Conservation (phyloP, 805 yeast species). For the Starmera quercuum region DNA sequence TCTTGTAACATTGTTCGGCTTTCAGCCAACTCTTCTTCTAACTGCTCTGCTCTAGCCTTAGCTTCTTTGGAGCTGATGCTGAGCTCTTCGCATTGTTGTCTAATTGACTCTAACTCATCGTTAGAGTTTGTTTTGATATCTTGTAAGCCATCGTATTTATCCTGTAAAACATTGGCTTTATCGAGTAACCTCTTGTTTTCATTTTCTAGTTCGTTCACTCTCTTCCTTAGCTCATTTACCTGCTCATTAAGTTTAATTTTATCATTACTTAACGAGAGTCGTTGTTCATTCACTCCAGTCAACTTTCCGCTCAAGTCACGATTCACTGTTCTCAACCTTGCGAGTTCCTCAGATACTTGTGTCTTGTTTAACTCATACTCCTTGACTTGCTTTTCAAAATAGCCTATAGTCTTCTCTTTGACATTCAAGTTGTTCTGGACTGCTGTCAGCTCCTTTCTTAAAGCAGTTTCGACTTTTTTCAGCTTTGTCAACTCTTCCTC, state of each 20-base stretch:
- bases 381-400: constrained; percentile 33
- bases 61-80: constrained; percentile 61
- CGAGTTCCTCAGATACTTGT: constrained; percentile 15
- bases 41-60: constrained; percentile 46
- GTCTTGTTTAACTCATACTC: constrained; percentile 23
- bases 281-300: constrained; percentile 24
- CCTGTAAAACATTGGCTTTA: constrained; percentile 28
- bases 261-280: constrained; percentile 27
- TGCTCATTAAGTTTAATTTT: constrained; percentile 27
- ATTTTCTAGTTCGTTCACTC: constrained; percentile 26
- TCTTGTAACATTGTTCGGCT: constrained; percentile 68
- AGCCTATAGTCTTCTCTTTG: constrained; percentile 29
- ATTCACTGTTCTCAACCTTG: constrained; percentile 15
- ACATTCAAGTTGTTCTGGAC: constrained; percentile 15
- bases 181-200: constrained; percentile 37
- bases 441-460: constrained; percentile 15
- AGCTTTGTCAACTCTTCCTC: constrained; percentile 11
- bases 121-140: constrained; percentile 25
- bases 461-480: constrained; percentile 13
- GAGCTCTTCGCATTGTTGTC: constrained; percentile 68
- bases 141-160: constrained; percentile 29
- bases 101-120: constrained; percentile 40
- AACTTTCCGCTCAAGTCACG: constrained; percentile 21
- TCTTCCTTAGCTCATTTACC: constrained; percentile 29
- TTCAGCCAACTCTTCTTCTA: constrained; percentile 82